A percentile compares a stretch with the other conserved stretches of the same genome.
Conservation (phyloP, 305 asterid species). For the Solanum chacoense region DNA sequence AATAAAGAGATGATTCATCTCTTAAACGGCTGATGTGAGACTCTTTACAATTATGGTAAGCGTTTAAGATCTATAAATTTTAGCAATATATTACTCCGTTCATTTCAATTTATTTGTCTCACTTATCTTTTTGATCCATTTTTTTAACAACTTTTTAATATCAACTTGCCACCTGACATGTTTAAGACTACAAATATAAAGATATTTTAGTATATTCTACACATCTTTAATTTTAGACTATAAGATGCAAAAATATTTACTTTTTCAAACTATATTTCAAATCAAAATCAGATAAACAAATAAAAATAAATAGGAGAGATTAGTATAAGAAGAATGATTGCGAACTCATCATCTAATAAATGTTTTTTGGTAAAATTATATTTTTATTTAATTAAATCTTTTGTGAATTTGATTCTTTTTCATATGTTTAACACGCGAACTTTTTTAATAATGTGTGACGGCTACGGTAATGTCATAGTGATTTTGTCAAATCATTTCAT, state of each 20-base stretch:
- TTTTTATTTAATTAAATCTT: neutral
- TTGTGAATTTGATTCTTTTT: neutral
- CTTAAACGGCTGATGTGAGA: neutral
- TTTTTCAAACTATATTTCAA: neutral
- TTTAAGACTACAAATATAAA: neutral
- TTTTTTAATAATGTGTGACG: neutral
- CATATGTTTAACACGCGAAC: neutral
- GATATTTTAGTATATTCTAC: neutral
- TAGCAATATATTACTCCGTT: neutral
- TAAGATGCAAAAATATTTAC: neutral
- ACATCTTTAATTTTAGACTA: neutral
- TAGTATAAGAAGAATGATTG: neutral
- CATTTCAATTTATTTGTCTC: neutral
- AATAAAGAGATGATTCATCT: neutral
- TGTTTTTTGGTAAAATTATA: neutral
- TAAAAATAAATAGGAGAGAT: neutral
- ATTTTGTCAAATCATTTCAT: neutral
- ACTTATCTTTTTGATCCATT: neutral
- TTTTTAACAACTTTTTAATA: neutral
- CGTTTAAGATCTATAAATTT: neutral
- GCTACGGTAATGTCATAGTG: neutral
- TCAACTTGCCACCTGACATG: neutral
- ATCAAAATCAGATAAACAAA: neutral
- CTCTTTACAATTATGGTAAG: neutral
- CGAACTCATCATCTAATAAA: neutral